A percentile compares a stretch with the other conserved stretches of the same genome.
Conservation (phyloP, 257 asterid genomes). For the Solanum pennellii region DNA sequence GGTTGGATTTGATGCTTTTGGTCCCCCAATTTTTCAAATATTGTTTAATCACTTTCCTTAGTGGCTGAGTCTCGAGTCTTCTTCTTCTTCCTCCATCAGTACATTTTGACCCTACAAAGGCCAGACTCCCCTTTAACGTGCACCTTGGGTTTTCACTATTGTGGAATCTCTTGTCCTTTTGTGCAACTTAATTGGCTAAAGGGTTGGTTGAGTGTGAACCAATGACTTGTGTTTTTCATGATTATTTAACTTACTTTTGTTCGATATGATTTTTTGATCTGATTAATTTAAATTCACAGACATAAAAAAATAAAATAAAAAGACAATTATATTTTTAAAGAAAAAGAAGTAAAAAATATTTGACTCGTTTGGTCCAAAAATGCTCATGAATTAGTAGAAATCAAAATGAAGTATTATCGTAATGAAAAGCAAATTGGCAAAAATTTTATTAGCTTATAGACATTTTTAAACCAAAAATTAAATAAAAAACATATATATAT, state of each 20-base stretch:
- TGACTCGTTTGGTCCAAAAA: not conserved
- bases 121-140: constrained; percentile 5
- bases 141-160: not conserved
- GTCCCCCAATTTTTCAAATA: constrained; percentile 16
- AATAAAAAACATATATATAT: not conserved
- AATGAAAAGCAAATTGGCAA: too few species aligned
- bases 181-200: not conserved
- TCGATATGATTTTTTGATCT: not conserved
- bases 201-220: not conserved
- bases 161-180: constrained; percentile 13
- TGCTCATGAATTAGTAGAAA: not conserved
- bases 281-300: fast-evolving
- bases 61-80: constrained; percentile 2
- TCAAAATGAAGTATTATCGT: not conserved
- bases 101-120: not conserved
- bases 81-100: not conserved
- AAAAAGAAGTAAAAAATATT: not conserved
- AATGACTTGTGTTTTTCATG: not conserved
- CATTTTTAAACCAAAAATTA: not conserved
- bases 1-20: constrained; percentile 23
- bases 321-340: not conserved
- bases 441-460: not conserved
- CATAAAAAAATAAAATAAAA: too few species aligned
- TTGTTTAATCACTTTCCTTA: not conserved
- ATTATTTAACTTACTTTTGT: not conserved